Evolutionary conservation across 495 filamentous ascomycete species (phyloP), one percentile per base, ranked within the genome.

Genomic region (Aspergillus sparsus): DNA sequence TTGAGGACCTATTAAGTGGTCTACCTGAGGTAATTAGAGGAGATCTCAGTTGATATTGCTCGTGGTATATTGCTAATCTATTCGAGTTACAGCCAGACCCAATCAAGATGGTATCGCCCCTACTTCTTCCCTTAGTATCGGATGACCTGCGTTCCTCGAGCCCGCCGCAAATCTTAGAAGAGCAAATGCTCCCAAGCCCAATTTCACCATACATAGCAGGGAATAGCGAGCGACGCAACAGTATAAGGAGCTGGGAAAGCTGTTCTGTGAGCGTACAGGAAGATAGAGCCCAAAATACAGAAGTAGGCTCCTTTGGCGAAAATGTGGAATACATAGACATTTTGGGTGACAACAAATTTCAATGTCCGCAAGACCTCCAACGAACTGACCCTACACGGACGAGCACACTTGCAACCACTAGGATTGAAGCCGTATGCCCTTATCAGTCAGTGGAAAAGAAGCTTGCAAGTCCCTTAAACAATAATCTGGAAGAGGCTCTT

Each of bases 131-230:
- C 11, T 51, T 57, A 7, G 35, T 52, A 13, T 12, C 41, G 2
- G 46, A 60, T 15, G 58, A 63, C 7, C 49, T 57, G 10, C 73
- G 71, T 55, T 57, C 68, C 16, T 53, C 66, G 9, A 57, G 66
- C 0, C 72, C 70, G 5, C 85, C 82, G 75, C 67, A 68, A 16
- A 75, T 36, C 45, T 15, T 53, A 10, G 50, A 37, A 5, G 41
- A 55, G 8, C 34, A 56, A 10, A 60, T 62, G 52, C 59, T 60
- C 7, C 59, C 56, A 7, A 60, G 55, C 51, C 49, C 55, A 18
- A 39, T 42, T 6, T 60, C 63, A 11, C 42, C 59, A 18, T 12
- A 51, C 47, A 36, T 8, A 13, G 46, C 52, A 9, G 49, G 41
- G 5, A 27, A 34, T 8, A 54, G 47, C 32, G 35, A 36, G 16